Evolutionary conservation across 2,329 filamentous ascomycete species (phyloP), one percentile per base, ranked within the genome.

Genomic region (Cucurbitaria berberidis): DNA sequence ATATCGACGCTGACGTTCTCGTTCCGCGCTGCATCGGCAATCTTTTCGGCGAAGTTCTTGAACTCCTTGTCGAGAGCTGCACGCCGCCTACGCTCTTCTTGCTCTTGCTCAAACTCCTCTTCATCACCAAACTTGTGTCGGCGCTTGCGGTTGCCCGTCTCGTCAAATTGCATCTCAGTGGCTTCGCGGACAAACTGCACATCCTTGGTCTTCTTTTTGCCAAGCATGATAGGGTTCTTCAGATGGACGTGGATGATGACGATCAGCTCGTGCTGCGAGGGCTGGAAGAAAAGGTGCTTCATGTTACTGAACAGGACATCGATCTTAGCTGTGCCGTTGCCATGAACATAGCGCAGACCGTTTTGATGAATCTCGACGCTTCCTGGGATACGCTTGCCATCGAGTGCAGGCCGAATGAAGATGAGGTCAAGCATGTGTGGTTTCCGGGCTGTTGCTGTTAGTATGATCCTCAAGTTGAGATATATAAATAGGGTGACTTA

Each of bases 121-220:
- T 99, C 96, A 60, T 99, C 95, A 38, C 95, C 95, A 71, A 96
- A 98, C 43, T 95, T 88, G 77, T 98, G 96, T 78, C 97, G 97
- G 63, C 95, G 90, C 80, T 97, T 96, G 60, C 96, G 86, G 77
- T 98, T 99, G 63, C 95, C 96, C 42, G 95, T 99, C 79, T 99
- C 95, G 69, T 99, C 95, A 66, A 99, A 98, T 70, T 96, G 92
- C 74, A 99, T 98, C 64, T 99, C 95, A 0, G 95, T 98, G 3
- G 95, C 95, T 79, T 99, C 95, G 48, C 95, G 87, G 71, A 97
- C 97, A 78, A 99, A 99, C 67, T 99, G 96, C 1, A 99, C 90
- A 74, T 99, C 96, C 80, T 95, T 97, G 10, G 95, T 96, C 85
- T 99, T 99, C 80, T 96, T 96, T 83, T 96, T 98, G 56, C 95